These are phyloP conservation scores for Amorphotheca resinae DNA, from an alignment of 495 filamentous ascomycete genomes.

Conservation along the genomic window DNA sequence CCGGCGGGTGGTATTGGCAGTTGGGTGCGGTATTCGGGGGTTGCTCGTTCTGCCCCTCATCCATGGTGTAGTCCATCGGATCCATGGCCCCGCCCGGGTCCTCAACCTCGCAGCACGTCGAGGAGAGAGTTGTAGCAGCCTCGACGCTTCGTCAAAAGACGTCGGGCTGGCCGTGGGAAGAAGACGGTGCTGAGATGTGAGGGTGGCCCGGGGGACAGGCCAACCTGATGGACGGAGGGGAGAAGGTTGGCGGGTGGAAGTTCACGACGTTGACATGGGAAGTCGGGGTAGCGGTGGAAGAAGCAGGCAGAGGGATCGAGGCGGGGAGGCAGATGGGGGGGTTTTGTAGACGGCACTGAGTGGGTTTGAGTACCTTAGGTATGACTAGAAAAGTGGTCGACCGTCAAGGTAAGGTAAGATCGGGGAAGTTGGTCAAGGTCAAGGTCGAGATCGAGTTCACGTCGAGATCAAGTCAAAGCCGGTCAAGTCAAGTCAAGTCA, in stretches of 20 bases:
- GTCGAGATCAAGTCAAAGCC: background rate
- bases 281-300: too few relatives aligned
- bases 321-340: too few relatives aligned
- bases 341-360: too few relatives aligned
- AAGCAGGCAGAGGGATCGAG: too few relatives aligned
- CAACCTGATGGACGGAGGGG: background rate
- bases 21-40: background rate
- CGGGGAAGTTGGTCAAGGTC: too few relatives aligned
- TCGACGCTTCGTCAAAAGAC: constrained; percentile 7
- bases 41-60: constrained; percentile 4
- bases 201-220: background rate
- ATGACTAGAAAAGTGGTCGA: too few relatives aligned
- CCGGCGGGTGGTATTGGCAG: constrained; percentile 8
- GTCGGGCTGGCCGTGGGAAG: background rate
- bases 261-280: background rate
- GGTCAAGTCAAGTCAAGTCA: background rate
- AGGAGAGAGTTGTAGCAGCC: background rate
- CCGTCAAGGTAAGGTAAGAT: too few relatives aligned
- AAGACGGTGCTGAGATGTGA: background rate
- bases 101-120: background rate
- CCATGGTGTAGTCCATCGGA: constrained; percentile 18
- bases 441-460: too few relatives aligned
- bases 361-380: too few relatives aligned
- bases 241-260: background rate
- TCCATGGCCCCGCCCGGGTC: constrained; percentile 10